Percentiles rank a stretch among this genome's conserved stretches.
phyloP scores from a whole-genome alignment of 495 filamentous ascomycete genomes.

The Penicillium crystallinum region DNA sequence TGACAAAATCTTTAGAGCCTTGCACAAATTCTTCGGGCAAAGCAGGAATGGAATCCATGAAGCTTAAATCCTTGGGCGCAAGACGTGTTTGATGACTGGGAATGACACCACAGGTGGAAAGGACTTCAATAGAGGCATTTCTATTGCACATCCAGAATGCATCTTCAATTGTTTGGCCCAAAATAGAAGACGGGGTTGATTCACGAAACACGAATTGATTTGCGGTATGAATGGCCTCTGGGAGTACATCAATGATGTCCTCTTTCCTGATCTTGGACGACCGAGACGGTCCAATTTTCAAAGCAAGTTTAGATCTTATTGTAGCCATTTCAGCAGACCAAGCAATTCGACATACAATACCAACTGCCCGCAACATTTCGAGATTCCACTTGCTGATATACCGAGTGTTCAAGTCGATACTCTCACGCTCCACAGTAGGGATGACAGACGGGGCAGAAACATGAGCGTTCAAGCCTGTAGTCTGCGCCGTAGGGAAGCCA shows the following conservation, averaged over 20 bases:
- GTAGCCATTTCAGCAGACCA: slow-evolving; percentile 81
- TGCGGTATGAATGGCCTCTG: slow-evolving; percentile 65
- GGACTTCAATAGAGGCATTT: slow-evolving; percentile 73
- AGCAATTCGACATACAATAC: slow-evolving; percentile 82
- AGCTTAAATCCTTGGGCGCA: slow-evolving; percentile 75
- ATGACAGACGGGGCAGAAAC: slow-evolving; percentile 98
- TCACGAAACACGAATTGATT: slow-evolving; percentile 78
- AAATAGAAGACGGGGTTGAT: slow-evolving; percentile 77
- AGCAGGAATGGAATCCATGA: slow-evolving; percentile 86
- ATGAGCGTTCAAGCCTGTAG: slow-evolving; percentile 88
- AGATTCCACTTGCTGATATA: slow-evolving; percentile 92
- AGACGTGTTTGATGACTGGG: slow-evolving; percentile 71
- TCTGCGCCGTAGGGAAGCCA: slow-evolving; percentile 95
- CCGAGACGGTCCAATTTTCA: slow-evolving; percentile 35
- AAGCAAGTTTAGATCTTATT: slow-evolving; percentile 46
- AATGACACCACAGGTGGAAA: slow-evolving; percentile 81
- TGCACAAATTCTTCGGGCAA: slow-evolving; percentile 69
- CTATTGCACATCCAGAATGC: slow-evolving; percentile 91
- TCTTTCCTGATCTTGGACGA: slow-evolving; percentile 53
- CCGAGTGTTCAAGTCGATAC: slow-evolving; percentile 91
- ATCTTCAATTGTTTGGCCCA: slow-evolving; percentile 81
- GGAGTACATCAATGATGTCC: slow-evolving; percentile 61
- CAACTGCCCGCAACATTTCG: slow-evolving; percentile 89
- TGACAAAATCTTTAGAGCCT: slow-evolving; percentile 62
- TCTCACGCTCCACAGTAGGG: slow-evolving; percentile 96